Percentiles rank a stretch among this genome's conserved stretches.
Evolutionary conservation across 371 early-diverging fungal species (phyloP).

Genomic region (Conidiobolus incongruus): DNA sequence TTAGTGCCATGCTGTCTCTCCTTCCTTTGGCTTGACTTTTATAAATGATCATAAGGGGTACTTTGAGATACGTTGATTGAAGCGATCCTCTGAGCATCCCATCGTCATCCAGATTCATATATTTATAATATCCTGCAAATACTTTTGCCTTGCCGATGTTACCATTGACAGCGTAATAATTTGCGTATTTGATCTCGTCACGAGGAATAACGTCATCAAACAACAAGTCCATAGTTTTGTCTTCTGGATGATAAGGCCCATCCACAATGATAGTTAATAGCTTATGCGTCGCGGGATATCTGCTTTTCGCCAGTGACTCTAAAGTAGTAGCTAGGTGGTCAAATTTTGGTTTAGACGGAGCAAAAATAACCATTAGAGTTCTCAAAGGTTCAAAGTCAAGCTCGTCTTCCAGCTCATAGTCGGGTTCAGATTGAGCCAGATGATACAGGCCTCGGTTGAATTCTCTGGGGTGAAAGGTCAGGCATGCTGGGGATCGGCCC

Average conservation of each 20-base stretch:
- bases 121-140: not conserved
- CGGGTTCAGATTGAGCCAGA: constrained; percentile 2
- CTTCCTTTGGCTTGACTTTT: not conserved
- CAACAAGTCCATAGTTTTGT: not conserved
- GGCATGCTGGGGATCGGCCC: no score
- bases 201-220: not conserved
- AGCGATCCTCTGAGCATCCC: not conserved
- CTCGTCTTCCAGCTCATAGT: not conserved
- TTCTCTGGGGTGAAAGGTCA: not conserved
- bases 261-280: not conserved
- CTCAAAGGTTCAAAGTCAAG: not conserved
- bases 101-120: not conserved
- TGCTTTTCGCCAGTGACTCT: not conserved
- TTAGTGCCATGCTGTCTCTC: not conserved
- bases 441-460: not conserved
- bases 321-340: not conserved
- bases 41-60: not conserved
- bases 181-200: not conserved
- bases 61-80: not conserved
- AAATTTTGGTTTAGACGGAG: not conserved
- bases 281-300: constrained; percentile 1
- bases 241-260: not conserved
- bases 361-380: not conserved
- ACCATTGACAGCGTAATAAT: not conserved
- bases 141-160: not conserved